Evolutionary conservation across 176 grass and related monocot genomes (phyloP).

Genomic region (Lolium rigidum): DNA sequence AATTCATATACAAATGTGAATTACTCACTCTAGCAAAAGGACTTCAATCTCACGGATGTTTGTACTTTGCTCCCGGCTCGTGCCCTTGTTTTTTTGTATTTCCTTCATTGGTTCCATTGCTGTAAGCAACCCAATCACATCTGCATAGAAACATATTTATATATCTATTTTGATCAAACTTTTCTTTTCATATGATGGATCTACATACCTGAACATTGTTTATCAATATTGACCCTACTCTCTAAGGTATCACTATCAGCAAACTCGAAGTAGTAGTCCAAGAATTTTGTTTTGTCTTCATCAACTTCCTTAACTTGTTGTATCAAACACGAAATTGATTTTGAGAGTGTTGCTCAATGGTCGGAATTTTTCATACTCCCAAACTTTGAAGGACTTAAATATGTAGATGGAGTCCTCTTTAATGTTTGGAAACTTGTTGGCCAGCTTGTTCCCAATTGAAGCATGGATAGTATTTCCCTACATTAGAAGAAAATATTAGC

Average conservation of each 20-base stretch:
- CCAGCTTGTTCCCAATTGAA: too few species aligned
- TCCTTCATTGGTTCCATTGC: neutral
- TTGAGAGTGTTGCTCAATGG: too few species aligned
- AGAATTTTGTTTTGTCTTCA: too few species aligned
- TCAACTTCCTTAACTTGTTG: too few species aligned
- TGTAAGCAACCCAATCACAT: neutral
- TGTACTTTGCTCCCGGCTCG: neutral
- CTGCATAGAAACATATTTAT: neutral
- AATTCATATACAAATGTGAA: neutral
- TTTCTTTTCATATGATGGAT: neutral
- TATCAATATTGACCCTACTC: neutral
- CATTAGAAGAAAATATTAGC: too few species aligned
- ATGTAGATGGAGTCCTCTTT: too few species aligned
- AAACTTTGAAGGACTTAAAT: too few species aligned
- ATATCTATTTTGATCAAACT: neutral
- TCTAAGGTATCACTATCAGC: neutral
- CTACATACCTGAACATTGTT: neutral
- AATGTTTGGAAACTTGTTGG: too few species aligned
- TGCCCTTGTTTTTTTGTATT: neutral
- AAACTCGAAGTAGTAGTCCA: neutral
- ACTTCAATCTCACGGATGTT: neutral
- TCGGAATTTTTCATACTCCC: too few species aligned
- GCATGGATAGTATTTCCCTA: too few species aligned
- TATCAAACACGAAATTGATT: too few species aligned
- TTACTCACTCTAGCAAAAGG: neutral